A percentile compares a stretch with the other conserved stretches of the same genome.
These are phyloP conservation scores for Malassezia nana DNA, from an alignment of 1,284 basidiomycete species.

Conservation along the genomic window DNA sequence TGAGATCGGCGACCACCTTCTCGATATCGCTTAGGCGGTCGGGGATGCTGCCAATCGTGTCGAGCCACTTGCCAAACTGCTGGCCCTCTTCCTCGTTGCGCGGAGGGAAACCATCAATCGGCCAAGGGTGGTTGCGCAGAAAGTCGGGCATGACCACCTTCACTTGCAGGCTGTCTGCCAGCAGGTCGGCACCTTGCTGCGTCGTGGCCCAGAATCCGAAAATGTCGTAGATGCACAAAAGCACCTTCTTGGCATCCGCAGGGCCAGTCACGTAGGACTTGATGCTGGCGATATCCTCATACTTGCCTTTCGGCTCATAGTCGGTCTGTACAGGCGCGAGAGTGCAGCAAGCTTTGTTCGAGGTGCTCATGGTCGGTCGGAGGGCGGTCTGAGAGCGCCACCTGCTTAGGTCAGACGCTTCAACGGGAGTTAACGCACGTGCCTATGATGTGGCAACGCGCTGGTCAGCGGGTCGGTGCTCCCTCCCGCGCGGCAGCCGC, in stretches of 20 bases:
- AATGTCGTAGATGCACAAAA: constrained; percentile 59
- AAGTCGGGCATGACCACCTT: constrained; percentile 61
- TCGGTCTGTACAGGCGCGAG: constrained; percentile 51
- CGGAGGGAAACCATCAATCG: constrained; percentile 55
- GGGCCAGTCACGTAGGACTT: constrained; percentile 43
- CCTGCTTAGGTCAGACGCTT: neutral
- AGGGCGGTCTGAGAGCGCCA: neutral
- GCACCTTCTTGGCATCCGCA: constrained; percentile 52
- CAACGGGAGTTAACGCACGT: neutral
- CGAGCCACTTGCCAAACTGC: constrained; percentile 50
- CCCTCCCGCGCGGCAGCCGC: too few relatives aligned
- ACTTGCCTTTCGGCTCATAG: constrained; percentile 53
- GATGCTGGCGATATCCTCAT: constrained; percentile 29
- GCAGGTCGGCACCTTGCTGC: constrained; percentile 54
- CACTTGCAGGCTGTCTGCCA: constrained; percentile 50
- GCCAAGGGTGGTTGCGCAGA: constrained; percentile 55
- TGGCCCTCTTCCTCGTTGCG: constrained; percentile 51
- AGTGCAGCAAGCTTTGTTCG: constrained; percentile 51
- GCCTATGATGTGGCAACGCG: neutral
- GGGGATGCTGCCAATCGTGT: constrained; percentile 45
- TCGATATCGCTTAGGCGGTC: constrained; percentile 53
- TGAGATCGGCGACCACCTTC: constrained; percentile 53
- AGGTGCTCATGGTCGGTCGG: constrained; percentile 8
- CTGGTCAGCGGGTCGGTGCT: too few relatives aligned
- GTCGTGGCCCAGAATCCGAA: constrained; percentile 56